Base-by-base conservation (phyloP, 148 eudicot genomes). In the Pharnaceum exiguum region DNA sequence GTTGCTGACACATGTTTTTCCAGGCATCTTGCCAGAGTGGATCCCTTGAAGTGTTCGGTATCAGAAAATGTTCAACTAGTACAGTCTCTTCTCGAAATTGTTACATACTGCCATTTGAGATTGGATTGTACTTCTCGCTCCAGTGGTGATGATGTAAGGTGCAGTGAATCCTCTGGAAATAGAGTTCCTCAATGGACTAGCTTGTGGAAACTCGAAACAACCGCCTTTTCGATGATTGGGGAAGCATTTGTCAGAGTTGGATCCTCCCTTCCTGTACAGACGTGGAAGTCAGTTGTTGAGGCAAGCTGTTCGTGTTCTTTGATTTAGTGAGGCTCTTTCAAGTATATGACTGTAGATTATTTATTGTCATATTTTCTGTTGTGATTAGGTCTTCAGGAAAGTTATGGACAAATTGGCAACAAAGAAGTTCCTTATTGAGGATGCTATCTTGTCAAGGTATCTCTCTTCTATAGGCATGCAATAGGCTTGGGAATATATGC, bases 221-320 rank as follows among this genome's bases (percentile, higher is more conserved):
- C 60, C 38, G 79, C 85, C 23, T 82, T 83, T 49, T 60, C 77
- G 59, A 80, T 86, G 89, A 74, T 93, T 60, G 80, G 95, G 55
- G 96, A 88, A 60, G 71, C 82, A 68, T 89, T 78, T 59, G 74
- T 81, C 54, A 83, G 78, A 72, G 77, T 70, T 39, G 89, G 95
- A 47, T 65, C 89, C 66, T 76, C 84, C 51, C 64, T 89, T 32
- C 71, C 83, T 2, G 61, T 69, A 44, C 86, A 79, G n/a, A 72
- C 63, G 11, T 89, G 99, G 96, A 79, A 83, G 68, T 82, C 85
- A 38, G 69, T 71, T 48, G 56, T 86, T 60, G 91, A 79, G 86
- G 97, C 87, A 31, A 28, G 73, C 44, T 55, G 22, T 48, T 35
- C 60, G 45, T 22, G 1, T 11, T 1, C 7, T 48, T 43, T 26